Evolutionary conservation across 148 eudicot species (phyloP).

Genomic region (Nepenthes gracilis): DNA sequence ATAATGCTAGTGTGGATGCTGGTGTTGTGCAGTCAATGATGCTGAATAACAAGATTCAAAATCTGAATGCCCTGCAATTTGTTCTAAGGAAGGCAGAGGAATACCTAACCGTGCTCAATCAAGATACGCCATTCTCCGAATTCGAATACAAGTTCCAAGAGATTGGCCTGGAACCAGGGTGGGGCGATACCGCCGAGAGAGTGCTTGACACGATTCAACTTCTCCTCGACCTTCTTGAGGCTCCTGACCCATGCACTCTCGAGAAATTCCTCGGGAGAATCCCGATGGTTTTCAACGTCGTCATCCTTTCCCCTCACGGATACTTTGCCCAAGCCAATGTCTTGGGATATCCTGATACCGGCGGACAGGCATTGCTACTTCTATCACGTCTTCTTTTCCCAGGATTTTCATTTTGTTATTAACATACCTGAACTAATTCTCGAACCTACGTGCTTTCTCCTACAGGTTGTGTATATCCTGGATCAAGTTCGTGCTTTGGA

Average conservation of each 20-base stretch:
- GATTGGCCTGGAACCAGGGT: conserved; percentile 41
- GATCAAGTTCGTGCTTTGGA: conserved; percentile 51
- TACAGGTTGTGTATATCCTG: conserved; percentile 25
- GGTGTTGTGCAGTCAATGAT: conserved; percentile 19
- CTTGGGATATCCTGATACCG: conserved; percentile 22
- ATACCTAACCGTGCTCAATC: conserved; percentile 22
- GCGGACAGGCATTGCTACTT: conserved; percentile 29
- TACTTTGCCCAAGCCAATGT: conserved; percentile 42
- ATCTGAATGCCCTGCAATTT: conserved; percentile 22
- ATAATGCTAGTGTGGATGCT: background rate
- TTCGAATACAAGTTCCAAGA: conserved; percentile 31
- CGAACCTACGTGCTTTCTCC: too few relatives aligned
- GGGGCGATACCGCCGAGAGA: conserved; percentile 11
- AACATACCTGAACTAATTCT: too few relatives aligned
- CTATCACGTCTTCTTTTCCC: background rate
- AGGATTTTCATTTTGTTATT: background rate
- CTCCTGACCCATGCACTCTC: conserved; percentile 28
- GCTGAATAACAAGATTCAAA: conserved; percentile 31
- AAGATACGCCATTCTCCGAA: conserved; percentile 10
- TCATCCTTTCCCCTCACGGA: conserved; percentile 39
- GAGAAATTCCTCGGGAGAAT: conserved; percentile 34
- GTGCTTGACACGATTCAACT: conserved; percentile 22
- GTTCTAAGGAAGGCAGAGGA: conserved; percentile 31
- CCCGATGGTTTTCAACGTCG: conserved; percentile 21
- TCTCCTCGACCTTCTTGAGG: conserved; percentile 32